Evolutionary conservation across 345 rosid genomes (phyloP), one percentile per base, ranked within the genome.

Genomic region (Abelmoschus esculentus): DNA sequence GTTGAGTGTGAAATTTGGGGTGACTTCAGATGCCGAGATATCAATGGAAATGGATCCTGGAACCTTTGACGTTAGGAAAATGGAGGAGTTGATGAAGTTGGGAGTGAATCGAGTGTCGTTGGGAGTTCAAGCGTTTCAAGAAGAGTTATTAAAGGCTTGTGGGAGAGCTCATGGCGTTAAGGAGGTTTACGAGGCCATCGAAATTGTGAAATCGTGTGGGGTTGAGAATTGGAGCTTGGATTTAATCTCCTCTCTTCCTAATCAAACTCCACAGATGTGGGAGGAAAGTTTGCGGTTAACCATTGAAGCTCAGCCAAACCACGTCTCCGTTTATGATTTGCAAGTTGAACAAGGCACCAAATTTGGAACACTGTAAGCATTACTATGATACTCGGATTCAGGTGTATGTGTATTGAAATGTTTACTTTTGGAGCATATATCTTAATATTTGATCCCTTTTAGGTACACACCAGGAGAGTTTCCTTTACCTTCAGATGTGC

Each of bases 21-120:
- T 90, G 78, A 76, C 75, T 70, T 67, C 71, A 7, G 83, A 76
- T 72, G 93, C 81, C 19, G 99, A 95, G 82, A 79, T 95, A 81
- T 88, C 99, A 0, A 90, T 90, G 92, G 97, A 95, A 82, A 88
- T 95, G 99, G 96, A 90, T 76, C 97, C 99, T 1, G 97, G 96
- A 3, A 95, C 97, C 22, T 95, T 95, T 57, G 84, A 80, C 76
- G 87, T 70, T 72, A 70, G 50, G 79, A 88, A 87, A 64, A 69
- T 91, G 68, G 72, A 78, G 66, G 87, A 79, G 42, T 69, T 95
- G 67, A 74, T 85, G 79, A 83, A 62, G n/a, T 60, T 87, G 82
- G 96, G 97, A n/a, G 90, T 95, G 77, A 95, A 95, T 55, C 88
- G 99, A 78, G 96, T 91, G 70, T 95, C 99, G 4, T 75, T 95